These are phyloP conservation scores for Trichoderma hamatum DNA, from an alignment of 2,329 filamentous ascomycete genomes.

Conservation along the genomic window DNA sequence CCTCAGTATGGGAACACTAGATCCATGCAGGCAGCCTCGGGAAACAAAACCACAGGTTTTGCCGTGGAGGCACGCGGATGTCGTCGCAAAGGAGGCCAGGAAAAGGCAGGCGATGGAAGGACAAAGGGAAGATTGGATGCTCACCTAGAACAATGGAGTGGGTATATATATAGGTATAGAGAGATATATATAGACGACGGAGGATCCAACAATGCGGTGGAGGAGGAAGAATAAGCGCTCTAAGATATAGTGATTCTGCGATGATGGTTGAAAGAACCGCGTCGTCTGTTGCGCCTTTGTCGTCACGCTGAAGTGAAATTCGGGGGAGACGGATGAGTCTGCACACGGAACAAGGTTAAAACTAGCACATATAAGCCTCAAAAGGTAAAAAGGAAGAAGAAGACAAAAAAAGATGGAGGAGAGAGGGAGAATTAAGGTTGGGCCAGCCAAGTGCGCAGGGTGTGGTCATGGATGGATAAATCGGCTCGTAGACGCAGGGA, in stretches of 20 bases:
- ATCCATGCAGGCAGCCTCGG: constrained; percentile 40
- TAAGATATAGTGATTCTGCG: neutral
- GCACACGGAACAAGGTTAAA: constrained; percentile 27
- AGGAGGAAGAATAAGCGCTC: neutral
- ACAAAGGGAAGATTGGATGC: constrained; percentile 29
- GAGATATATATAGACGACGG: neutral
- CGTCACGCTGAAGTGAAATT: neutral
- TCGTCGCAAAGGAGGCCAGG: constrained; percentile 29
- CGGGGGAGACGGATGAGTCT: neutral
- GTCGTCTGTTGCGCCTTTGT: neutral
- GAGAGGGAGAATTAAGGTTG: constrained; percentile 29
- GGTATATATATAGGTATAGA: neutral
- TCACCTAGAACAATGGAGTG: constrained; percentile 30
- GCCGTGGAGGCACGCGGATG: constrained; percentile 32
- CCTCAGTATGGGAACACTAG: constrained; percentile 35
- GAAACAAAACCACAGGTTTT: constrained; percentile 34
- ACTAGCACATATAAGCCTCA: constrained; percentile 21
- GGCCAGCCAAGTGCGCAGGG: constrained; percentile 25
- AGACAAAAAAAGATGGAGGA: constrained; percentile 19
- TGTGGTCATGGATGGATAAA: constrained; percentile 30
- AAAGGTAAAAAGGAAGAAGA: constrained; percentile 19
- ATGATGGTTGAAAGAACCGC: neutral
- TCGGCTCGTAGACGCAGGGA: constrained; percentile 29
- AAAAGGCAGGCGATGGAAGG: constrained; percentile 32
- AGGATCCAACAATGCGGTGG: neutral